Evolutionary conservation across 2,329 filamentous ascomycete genomes (phyloP).

Genomic region (Knoxdaviesia capensis): DNA sequence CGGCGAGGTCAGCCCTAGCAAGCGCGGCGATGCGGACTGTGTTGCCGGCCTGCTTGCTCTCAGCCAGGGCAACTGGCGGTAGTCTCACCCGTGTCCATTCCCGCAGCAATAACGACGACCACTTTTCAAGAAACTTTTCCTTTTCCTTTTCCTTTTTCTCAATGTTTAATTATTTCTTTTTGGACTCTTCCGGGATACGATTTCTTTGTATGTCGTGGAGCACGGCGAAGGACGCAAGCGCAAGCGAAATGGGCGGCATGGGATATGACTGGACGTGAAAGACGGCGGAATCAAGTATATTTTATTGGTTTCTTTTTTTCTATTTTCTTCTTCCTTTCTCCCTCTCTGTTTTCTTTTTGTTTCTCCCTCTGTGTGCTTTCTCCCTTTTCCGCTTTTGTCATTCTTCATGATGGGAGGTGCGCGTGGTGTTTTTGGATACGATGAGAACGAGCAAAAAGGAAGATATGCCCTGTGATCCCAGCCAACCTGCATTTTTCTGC

Average conservation of each 20-base stretch:
- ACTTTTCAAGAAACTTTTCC: not conserved
- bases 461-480: too few species aligned
- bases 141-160: not conserved
- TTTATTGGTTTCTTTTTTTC: not conserved
- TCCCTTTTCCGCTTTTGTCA: too few species aligned
- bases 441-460: too few species aligned
- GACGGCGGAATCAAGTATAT: not conserved
- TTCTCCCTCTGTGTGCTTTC: not conserved
- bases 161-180: not conserved
- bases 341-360: not conserved
- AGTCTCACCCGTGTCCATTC: not conserved
- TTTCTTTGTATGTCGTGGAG: not conserved
- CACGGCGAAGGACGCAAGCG: not conserved
- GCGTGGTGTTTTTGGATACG: too few species aligned
- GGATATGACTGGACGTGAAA: not conserved
- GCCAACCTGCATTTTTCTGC: too few species aligned
- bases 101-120: too few species aligned
- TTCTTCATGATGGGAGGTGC: too few species aligned
- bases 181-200: not conserved
- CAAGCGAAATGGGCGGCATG: not conserved
- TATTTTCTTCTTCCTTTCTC: not conserved
- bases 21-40: slow-evolving; percentile 68
- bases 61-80: slow-evolving; percentile 71
- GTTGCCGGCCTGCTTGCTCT: slow-evolving; percentile 75
- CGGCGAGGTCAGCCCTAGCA: slow-evolving; percentile 43